Evolutionary conservation across 139 green algal genomes (phyloP).

Genomic region (Diplosphaera chodatii): DNA sequence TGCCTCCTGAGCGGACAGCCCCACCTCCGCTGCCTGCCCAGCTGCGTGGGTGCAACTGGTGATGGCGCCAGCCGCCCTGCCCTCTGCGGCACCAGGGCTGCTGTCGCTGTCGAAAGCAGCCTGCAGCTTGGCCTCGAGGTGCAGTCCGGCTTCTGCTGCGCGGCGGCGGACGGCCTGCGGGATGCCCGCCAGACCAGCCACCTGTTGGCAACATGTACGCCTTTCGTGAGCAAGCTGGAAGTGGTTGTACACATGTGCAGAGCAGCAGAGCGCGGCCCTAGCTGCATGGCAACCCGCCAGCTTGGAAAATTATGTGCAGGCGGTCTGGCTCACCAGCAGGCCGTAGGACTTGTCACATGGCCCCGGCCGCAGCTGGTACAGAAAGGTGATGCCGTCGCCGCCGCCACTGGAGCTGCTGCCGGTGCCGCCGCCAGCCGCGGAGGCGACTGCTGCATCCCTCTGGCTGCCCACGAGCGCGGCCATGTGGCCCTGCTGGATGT

Average conservation of each 20-base stretch:
- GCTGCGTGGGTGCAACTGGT: too few relatives aligned
- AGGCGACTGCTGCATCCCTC: background rate
- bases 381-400: slow-evolving; percentile 59
- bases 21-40: too few relatives aligned
- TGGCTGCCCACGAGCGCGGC: slow-evolving; percentile 28
- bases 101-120: background rate
- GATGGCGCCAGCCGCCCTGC: too few relatives aligned
- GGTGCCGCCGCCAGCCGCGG: background rate
- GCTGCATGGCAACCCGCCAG: too few relatives aligned
- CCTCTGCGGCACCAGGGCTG: too few relatives aligned
- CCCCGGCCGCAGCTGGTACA: slow-evolving; percentile 66
- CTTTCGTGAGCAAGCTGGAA: too few relatives aligned
- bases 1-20: too few relatives aligned
- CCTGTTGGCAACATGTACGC: too few relatives aligned
- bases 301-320: too few relatives aligned
- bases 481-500: slow-evolving; percentile 43
- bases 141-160: slow-evolving; percentile 11
- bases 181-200: slow-evolving; percentile 40
- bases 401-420: too few relatives aligned
- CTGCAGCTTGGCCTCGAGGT: slow-evolving; percentile 16
- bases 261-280: too few relatives aligned
- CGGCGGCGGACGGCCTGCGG: slow-evolving; percentile 16
- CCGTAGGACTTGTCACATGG: slow-evolving; percentile 68
- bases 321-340: slow-evolving; percentile 71
- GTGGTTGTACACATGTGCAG: too few relatives aligned